Evolutionary conservation across 371 early-diverging fungal genomes (phyloP), one percentile per base, ranked within the genome.

Genomic region (Amoeboaphelidium protococcarum): DNA sequence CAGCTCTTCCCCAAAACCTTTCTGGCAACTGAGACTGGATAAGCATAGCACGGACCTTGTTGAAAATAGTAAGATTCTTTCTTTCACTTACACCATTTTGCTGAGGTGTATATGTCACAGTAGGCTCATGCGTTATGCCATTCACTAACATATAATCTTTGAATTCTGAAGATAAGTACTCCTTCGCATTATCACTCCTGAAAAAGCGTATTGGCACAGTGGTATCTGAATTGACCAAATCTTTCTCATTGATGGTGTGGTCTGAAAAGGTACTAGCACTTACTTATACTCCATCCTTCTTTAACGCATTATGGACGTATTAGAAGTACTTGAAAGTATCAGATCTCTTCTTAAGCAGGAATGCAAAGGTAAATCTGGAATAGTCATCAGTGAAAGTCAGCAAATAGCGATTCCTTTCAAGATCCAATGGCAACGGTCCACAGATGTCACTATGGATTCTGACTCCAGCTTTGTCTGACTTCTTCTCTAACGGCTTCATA

Each of bases 11-110:
- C 49, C 52, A 27, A 3, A 41, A 10, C 20, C 19, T 3, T 19
- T 19, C 26, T 47, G 48, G 42, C 23, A 50, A 16, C 26, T 46
- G 2, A 50, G 41, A 23, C 41, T 50, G 27, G 41, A 20, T 13
- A 3, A 52, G 20, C 12, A 47, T 16, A 3, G 52, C 19, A 3
- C 52, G 27, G 4, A 40, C 51, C 19, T 1, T 3, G 6, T 51
- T 40, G 6, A 47, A 2, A 2, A 50, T 3, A 19, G 48, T 43
- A 6, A 41, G 46, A 41, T 52, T 50, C 2, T 22, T 3, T 4
- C 52, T 47, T 41, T 52, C 52, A 1, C 49, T 43, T 3, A 23
- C 25, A 21, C 47, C 52, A 24, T 52, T 52, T 16, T 52, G 52
- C 44, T 52, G 47, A 3, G 41, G 50, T 16, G 52, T 43, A 46